Conservation (phyloP, 495 filamentous ascomycete species). For the Glonium stellatum region DNA sequence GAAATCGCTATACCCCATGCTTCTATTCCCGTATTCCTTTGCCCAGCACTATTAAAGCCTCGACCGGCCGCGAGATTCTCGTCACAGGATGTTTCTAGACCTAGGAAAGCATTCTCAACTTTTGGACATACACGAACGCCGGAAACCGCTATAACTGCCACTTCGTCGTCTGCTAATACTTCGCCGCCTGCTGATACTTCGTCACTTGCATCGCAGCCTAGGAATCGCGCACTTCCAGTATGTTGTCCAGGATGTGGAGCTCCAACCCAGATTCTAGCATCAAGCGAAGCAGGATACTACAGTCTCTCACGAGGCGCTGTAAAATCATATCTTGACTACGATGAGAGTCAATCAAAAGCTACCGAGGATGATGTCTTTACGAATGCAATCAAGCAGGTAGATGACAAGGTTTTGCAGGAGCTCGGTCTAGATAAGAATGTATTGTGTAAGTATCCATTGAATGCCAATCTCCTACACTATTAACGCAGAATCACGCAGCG, state of each 20-base stretch:
- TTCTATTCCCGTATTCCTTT: constrained; percentile 22
- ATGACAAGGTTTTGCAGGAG: constrained; percentile 16
- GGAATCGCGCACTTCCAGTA: constrained; percentile 40
- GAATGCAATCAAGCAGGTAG: constrained; percentile 20
- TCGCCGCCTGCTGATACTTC: background rate
- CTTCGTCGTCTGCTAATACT: too few species aligned
- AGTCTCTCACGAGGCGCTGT: constrained; percentile 48
- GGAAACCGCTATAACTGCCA: background rate
- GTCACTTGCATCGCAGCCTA: background rate
- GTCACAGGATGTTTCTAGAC: background rate
- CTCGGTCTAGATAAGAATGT: constrained; percentile 20
- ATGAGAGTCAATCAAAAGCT: constrained; percentile 16
- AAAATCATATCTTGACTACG: constrained; percentile 40
- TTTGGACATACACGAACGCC: constrained; percentile 6
- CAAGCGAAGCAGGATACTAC: constrained; percentile 74
- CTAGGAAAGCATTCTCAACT: constrained; percentile 11
- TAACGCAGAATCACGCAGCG: background rate
- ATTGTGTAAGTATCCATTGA: background rate
- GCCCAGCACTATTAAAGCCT: constrained; percentile 16
- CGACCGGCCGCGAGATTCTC: background rate
- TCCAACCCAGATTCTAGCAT: constrained; percentile 60
- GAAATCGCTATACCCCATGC: background rate
- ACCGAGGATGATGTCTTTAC: constrained; percentile 34
- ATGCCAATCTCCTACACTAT: too few species aligned
- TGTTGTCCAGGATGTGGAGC: constrained; percentile 88